phyloP scores from a whole-genome alignment of 2,329 filamentous ascomycete genomes.

The Didymella arachidicola region DNA sequence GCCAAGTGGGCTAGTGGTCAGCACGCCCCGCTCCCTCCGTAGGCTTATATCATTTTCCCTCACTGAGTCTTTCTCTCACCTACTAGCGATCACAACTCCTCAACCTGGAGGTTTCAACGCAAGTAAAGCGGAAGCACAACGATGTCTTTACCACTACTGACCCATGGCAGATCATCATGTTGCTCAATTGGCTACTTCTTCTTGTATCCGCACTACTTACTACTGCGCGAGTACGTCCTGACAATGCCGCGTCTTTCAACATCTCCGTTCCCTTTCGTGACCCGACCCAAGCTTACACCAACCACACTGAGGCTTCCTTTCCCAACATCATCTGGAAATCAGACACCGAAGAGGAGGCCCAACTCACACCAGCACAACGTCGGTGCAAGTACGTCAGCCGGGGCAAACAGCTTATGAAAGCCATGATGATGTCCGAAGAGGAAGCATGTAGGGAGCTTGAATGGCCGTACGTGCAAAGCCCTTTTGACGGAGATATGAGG shows the following conservation, averaged over 20 bases:
- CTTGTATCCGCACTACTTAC: neutral
- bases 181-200: neutral
- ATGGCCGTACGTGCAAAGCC: neutral
- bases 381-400: neutral
- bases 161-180: neutral
- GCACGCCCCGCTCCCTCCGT: neutral
- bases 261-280: neutral
- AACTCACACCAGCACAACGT: neutral
- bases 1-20: neutral
- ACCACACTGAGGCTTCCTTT: neutral
- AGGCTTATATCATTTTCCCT: neutral
- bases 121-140: no score
- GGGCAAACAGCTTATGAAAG: neutral
- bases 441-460: neutral
- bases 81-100: neutral
- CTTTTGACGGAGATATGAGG: neutral
- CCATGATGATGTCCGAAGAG: neutral
- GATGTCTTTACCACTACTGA: neutral
- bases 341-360: neutral
- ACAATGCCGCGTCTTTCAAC: neutral
- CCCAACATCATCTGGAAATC: neutral
- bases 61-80: neutral
- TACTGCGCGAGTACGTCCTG: neutral
- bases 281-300: neutral
- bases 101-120: no score